These are phyloP conservation scores for Komagataea norvegica DNA, from an alignment of 1,139 yeast genomes.

Conservation along the genomic window DNA sequence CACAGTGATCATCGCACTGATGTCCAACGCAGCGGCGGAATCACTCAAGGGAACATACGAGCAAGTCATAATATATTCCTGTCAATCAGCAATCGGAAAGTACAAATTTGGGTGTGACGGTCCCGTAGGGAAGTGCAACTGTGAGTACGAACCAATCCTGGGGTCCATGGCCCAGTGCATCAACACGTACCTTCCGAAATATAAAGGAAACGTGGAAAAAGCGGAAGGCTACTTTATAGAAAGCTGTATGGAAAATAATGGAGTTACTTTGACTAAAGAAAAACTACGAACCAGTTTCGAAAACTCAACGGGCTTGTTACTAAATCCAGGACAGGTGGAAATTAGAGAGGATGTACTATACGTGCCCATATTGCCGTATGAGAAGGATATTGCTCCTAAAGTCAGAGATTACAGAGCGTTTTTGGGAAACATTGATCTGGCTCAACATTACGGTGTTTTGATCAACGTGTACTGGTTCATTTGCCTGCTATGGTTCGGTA, in stretches of 20 bases:
- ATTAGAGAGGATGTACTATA: constrained; percentile 12
- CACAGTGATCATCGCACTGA: not conserved
- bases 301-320: constrained; percentile 15
- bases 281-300: constrained; percentile 9
- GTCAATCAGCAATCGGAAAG: constrained; percentile 18
- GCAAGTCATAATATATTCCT: constrained; percentile 22
- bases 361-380: constrained; percentile 16
- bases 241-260: constrained; percentile 14
- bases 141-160: constrained; percentile 18
- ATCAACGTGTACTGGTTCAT: constrained; percentile 22
- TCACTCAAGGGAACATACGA: constrained; percentile 20
- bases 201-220: not conserved
- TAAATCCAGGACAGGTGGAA: constrained; percentile 9
- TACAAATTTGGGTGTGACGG: constrained; percentile 20
- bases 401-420: constrained; percentile 25
- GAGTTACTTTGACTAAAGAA: constrained; percentile 8
- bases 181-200: constrained; percentile 15
- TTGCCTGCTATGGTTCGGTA: constrained; percentile 15
- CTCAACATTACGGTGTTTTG: constrained; percentile 20
- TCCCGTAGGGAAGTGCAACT: constrained; percentile 17
- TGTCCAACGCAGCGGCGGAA: constrained; percentile 9
- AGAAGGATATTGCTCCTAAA: constrained; percentile 9
- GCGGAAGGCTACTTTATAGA: constrained; percentile 11
- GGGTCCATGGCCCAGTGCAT: constrained; percentile 22
- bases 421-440: constrained; percentile 22